These are phyloP conservation scores for Leucoagaricus sp. DNA, from an alignment of 1,284 basidiomycete species.

Conservation along the genomic window DNA sequence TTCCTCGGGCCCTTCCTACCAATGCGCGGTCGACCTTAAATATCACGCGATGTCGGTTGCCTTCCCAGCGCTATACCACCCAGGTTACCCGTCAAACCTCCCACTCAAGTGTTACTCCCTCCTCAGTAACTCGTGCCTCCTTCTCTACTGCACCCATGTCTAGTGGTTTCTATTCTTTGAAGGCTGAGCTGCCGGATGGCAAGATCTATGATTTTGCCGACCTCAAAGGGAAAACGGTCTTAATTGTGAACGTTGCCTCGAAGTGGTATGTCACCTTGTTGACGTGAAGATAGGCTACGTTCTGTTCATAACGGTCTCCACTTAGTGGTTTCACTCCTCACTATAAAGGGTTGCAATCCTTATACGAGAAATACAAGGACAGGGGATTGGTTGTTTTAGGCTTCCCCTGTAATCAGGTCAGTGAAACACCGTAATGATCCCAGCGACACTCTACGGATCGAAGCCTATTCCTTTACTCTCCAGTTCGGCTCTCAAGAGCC, in stretches of 20 bases:
- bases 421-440: too few species aligned
- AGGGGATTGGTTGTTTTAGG: slow-evolving; percentile 79
- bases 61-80: background rate
- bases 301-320: slow-evolving; percentile 9
- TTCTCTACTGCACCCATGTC: slow-evolving; percentile 21
- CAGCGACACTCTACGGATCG: too few species aligned
- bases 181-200: slow-evolving; percentile 56
- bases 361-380: slow-evolving; percentile 86
- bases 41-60: slow-evolving; percentile 1
- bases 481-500: slow-evolving; percentile 82
- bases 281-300: background rate
- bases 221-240: slow-evolving; percentile 73
- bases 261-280: slow-evolving; percentile 52
- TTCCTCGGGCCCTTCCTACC: background rate
- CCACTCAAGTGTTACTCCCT: background rate
- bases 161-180: slow-evolving; percentile 62
- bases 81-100: slow-evolving; percentile 2
- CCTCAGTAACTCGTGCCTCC: slow-evolving; percentile 7
- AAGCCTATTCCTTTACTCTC: background rate
- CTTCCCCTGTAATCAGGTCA: slow-evolving; percentile 94
- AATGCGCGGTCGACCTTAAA: slow-evolving; percentile 1
- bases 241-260: slow-evolving; percentile 76
- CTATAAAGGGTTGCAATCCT: slow-evolving; percentile 81
- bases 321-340: slow-evolving; percentile 85
- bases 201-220: slow-evolving; percentile 62